Base-by-base conservation (phyloP, 2,329 filamentous ascomycete genomes). In the Colletotrichum zoysiae region DNA sequence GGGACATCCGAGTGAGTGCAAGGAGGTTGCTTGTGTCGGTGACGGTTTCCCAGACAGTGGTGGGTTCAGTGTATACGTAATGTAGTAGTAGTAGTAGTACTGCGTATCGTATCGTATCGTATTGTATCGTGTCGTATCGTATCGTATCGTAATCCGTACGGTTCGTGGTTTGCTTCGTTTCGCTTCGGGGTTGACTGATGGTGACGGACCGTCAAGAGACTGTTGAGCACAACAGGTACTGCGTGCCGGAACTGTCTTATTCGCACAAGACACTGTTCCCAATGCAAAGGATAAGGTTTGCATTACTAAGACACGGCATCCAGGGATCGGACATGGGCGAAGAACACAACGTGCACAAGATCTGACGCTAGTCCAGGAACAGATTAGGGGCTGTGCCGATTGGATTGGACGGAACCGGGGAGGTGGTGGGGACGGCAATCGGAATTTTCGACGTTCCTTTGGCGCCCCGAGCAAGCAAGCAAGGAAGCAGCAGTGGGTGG, bases 261-360 rank as follows among this genome's bases (percentile, higher is more conserved):
- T 51, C 46, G 33, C 56, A 58, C 51, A 53, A 51, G 38, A 62
- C 58, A 69, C 40, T 64, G 70, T 48, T 69, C 51, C 70, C 70
- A 65, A 71, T 69, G 70, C 65, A 69, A 48, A 60, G 70, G 70
- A 71, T 70, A 71, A 71, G 70, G 70, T 71, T 71, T 71, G 70
- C 70, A 71, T 71, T 71, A 69, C 65, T 64, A 71, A 71, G 70
- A 69, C 59, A 64, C n/a, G 50, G 26, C 70, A 71, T 57, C 23
- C 65, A 30, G 51, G 70, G 38, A 60, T 69, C 38, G 53, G 38
- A 61, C 61, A 59, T 70, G 67, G 67, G 62, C 62, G 56, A 59
- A 50, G 65, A 57, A 64, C 59, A 71, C 65, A 56, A 35, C 33
- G 65, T 69, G 70, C 70, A 71, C 65, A 65, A 71, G 70, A 71